phyloP scores from a whole-genome alignment of 2,329 filamentous ascomycete genomes.

The Stachybotrys chlorohalonatus region DNA sequence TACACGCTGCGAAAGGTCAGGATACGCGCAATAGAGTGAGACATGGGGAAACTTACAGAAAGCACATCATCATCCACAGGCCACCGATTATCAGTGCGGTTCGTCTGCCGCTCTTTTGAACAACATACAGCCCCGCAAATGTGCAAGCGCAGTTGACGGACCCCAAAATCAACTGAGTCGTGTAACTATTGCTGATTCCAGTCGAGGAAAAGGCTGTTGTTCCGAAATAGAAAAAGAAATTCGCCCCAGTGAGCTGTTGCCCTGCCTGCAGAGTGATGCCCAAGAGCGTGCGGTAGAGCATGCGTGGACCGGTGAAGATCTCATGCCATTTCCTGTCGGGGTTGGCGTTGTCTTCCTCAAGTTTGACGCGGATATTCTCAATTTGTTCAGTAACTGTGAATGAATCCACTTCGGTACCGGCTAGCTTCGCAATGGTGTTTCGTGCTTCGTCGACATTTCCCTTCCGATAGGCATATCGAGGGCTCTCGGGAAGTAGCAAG shows the following conservation, averaged over 20 bases:
- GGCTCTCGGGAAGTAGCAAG: constrained; percentile 45
- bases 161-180: constrained; percentile 59
- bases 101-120: constrained; percentile 57
- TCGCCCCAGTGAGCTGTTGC: constrained; percentile 60
- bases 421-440: constrained; percentile 35
- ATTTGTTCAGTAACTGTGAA: constrained; percentile 37
- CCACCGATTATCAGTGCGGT: constrained; percentile 54
- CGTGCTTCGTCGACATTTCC: constrained; percentile 40
- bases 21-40: neutral
- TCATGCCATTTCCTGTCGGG: constrained; percentile 44
- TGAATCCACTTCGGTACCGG: constrained; percentile 29
- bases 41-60: constrained; percentile 24
- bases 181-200: constrained; percentile 55
- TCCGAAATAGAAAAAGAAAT: constrained; percentile 61
- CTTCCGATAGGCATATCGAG: constrained; percentile 39
- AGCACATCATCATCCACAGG: constrained; percentile 48
- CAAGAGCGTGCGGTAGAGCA: constrained; percentile 54
- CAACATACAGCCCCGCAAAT: constrained; percentile 54
- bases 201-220: constrained; percentile 58
- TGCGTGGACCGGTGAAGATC: constrained; percentile 59
- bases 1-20: constrained; percentile 23
- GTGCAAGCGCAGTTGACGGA: constrained; percentile 61
- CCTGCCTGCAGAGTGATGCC: constrained; percentile 55
- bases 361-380: constrained; percentile 40
- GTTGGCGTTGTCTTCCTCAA: constrained; percentile 37